A percentile compares a stretch with the other conserved stretches of the same genome.
Conservation (phyloP, 2,329 filamentous ascomycete species). For the Beauveria bassiana region DNA sequence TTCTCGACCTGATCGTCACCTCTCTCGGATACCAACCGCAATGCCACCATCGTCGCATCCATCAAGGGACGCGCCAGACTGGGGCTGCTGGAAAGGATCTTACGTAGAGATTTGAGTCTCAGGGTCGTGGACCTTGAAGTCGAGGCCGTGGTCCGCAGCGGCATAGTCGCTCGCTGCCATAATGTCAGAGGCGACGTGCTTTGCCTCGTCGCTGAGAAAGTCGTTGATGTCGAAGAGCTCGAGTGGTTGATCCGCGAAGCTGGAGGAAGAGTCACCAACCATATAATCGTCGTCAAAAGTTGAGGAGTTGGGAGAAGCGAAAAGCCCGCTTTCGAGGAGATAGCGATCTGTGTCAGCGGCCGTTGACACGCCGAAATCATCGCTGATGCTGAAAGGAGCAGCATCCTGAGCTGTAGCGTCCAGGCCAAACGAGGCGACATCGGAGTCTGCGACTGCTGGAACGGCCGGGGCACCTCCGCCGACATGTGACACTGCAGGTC, state of each 20-base stretch:
- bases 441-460: conserved; percentile 34
- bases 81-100: conserved; percentile 66
- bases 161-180: conserved; percentile 41
- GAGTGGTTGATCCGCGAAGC: conserved; percentile 33
- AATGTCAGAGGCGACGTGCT: conserved; percentile 37
- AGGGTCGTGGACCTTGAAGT: conserved; percentile 48
- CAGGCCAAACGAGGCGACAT: conserved; percentile 33
- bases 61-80: conserved; percentile 63
- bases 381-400: conserved; percentile 60
- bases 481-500: conserved; percentile 99
- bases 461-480: conserved; percentile 51
- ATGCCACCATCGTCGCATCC: conserved; percentile 67
- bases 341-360: conserved; percentile 65
- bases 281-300: conserved; percentile 60
- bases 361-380: conserved; percentile 62
- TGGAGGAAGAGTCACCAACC: conserved; percentile 50
- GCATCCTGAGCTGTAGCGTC: conserved; percentile 48
- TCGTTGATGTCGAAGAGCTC: conserved; percentile 46
- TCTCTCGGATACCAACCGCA: conserved; percentile 62
- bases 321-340: conserved; percentile 68
- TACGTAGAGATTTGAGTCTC: conserved; percentile 54
- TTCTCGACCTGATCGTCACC: conserved; percentile 37
- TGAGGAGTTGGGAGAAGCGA: conserved; percentile 63
- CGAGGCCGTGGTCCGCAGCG: conserved; percentile 45
- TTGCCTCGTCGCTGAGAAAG: conserved; percentile 47